A percentile compares a stretch with the other conserved stretches of the same genome.
phyloP scores from a whole-genome alignment of 768 basidiomycete genomes.

The Russula olivacea region DNA sequence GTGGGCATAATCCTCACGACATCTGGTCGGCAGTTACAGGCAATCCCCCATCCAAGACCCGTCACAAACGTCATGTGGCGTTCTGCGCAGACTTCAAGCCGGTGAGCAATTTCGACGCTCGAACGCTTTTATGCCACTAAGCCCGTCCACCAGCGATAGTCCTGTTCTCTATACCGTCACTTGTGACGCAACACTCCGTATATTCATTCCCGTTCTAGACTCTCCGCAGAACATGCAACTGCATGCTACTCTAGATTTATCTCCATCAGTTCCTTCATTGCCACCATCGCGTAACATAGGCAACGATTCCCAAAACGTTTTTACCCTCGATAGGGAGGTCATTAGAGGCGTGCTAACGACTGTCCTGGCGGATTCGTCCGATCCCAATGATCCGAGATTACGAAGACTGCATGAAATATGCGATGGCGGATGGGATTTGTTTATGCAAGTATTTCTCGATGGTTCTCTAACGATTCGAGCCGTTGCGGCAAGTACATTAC shows the following conservation, averaged over 20 bases:
- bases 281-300: slow-evolving; percentile 30
- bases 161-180: slow-evolving; percentile 80
- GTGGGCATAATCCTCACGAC: slow-evolving; percentile 69
- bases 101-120: slow-evolving; percentile 38
- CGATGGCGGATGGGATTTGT: slow-evolving; percentile 74
- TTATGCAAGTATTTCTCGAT: slow-evolving; percentile 64
- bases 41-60: slow-evolving; percentile 67
- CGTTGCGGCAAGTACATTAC: slow-evolving; percentile 52
- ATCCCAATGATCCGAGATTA: slow-evolving; percentile 42
- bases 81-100: slow-evolving; percentile 58
- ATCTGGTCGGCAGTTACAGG: slow-evolving; percentile 61
- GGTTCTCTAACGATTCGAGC: slow-evolving; percentile 70
- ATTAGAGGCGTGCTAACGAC: slow-evolving; percentile 45
- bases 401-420: slow-evolving; percentile 55
- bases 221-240: slow-evolving; percentile 79
- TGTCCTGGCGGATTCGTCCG: slow-evolving; percentile 33
- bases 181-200: slow-evolving; percentile 71
- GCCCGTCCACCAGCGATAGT: slow-evolving; percentile 49
- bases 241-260: slow-evolving; percentile 69
- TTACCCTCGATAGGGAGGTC: slow-evolving; percentile 64
- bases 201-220: slow-evolving; percentile 86
- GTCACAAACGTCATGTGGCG: slow-evolving; percentile 70
- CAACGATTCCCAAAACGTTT: slow-evolving; percentile 45
- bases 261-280: slow-evolving; percentile 49
- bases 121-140: neutral